A percentile compares a stretch with the other conserved stretches of the same genome.
phyloP scores from a whole-genome alignment of 2,329 filamentous ascomycete genomes.

The Aspergillus transmontanensis region DNA sequence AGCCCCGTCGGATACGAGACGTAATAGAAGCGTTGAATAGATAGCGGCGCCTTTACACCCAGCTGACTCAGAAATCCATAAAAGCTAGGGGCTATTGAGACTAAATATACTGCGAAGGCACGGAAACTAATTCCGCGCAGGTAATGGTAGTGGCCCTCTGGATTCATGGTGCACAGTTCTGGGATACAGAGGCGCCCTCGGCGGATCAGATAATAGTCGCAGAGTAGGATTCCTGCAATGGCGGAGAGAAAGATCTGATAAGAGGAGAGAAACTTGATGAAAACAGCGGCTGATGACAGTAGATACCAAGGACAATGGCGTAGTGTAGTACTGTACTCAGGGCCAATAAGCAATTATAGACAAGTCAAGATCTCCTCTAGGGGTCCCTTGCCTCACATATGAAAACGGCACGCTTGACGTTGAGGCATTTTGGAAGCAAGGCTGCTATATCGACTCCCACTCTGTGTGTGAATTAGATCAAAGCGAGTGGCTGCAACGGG shows the following conservation, averaged over 20 bases:
- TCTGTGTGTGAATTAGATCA: conserved; percentile 1
- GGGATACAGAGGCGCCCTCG: conserved; percentile 40
- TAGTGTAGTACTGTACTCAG: conserved; percentile 29
- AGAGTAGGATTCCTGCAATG: conserved; percentile 47
- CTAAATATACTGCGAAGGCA: conserved; percentile 36
- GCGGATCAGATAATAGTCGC: conserved; percentile 47
- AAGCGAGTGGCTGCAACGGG: no score
- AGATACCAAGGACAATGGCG: conserved; percentile 45
- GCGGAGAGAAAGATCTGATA: conserved; percentile 45
- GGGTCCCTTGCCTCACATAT: conserved; percentile 29
- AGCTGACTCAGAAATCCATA: conserved; percentile 45
- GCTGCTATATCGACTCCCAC: conserved; percentile 44
- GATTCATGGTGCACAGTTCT: conserved; percentile 36
- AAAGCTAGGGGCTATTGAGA: conserved; percentile 45
- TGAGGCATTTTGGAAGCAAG: conserved; percentile 44
- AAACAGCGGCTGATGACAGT: conserved; percentile 36
- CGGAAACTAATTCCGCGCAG: conserved; percentile 39
- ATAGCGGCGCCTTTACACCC: conserved; percentile 39
- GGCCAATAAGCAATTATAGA: background rate
- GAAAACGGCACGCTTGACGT: conserved; percentile 43
- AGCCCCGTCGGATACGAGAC: conserved; percentile 59
- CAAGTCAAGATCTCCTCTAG: background rate
- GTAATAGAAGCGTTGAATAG: conserved; percentile 53
- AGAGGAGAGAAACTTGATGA: conserved; percentile 44
- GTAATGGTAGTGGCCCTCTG: conserved; percentile 36